Base-by-base conservation (phyloP, 2,329 filamentous ascomycete genomes). In the Diaporthe ampelina region DNA sequence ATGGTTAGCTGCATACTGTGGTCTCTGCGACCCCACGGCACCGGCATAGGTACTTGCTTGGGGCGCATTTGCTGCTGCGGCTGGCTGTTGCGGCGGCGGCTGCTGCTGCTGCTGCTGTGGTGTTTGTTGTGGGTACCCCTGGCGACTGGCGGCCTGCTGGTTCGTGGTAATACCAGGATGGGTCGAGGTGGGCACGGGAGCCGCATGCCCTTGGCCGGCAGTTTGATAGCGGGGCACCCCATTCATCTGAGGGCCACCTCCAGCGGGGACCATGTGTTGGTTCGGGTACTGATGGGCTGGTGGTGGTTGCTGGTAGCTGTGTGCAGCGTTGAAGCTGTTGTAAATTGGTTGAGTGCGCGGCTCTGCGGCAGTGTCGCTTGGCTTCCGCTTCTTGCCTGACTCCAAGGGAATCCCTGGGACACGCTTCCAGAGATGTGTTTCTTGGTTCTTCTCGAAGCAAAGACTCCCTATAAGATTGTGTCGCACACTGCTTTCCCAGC, bases 401-500 rank as follows among this genome's bases (percentile, higher is more conserved):
- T 91, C 90, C 26, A 91, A 83, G 76, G 90, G 88, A 35, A 91
- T 86, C 2, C 88, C 89, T 2, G 87, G 87, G 29, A 91, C 87
- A 48, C 90, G 88, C 74, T 85, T 87, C 90, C 90, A 91, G 26
- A 89, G 82, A 57, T 88, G 86, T 1, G 87, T 89, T 37, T 86
- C 85, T 50, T 90, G 88, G 75, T 89, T 87, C 80, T 91, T 91
- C 76, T 84, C 85, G 79, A 91, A 91, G 9, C 89, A 90, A 76
- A 89, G 88, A 79, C 91, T 91, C 3, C 89, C 89, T 77, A 91
- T 90, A 37, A 91, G 85, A 73, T 91, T 91, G 78, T 91, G 90
- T 0, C 90, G 88, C n/a, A 91, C 90, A 77, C 89, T 91, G 77
- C 89, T 91, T 80, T 91, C 89, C 90, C 90, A 91, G n/a, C 90